Evolutionary conservation across 2,329 filamentous ascomycete species (phyloP).

Genomic region (Penicillium sp.): DNA sequence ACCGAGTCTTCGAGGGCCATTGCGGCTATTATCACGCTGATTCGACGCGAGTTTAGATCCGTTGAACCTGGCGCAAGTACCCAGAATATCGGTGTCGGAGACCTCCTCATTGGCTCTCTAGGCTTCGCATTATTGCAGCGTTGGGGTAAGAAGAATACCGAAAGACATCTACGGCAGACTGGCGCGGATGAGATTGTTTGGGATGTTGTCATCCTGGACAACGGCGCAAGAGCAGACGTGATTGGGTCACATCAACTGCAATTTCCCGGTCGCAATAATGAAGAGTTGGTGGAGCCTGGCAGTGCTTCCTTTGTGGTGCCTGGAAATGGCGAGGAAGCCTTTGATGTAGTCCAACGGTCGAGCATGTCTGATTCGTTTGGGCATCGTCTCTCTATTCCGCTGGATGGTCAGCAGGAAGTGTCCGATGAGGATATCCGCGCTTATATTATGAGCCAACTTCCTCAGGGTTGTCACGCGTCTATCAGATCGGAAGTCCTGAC

Average conservation of each 20-base stretch:
- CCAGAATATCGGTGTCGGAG: conserved; percentile 44
- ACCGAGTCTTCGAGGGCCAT: conserved; percentile 51
- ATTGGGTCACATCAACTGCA: conserved; percentile 43
- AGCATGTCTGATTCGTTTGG: conserved; percentile 25
- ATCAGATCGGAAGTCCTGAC: conserved; percentile 46
- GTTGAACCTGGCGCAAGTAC: conserved; percentile 32
- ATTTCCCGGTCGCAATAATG: conserved; percentile 38
- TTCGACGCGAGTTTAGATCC: conserved; percentile 46
- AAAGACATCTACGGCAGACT: conserved; percentile 41
- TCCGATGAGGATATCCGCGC: conserved; percentile 47
- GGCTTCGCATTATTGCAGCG: conserved; percentile 49
- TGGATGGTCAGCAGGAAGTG: conserved; percentile 40
- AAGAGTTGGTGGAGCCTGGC: conserved; percentile 51
- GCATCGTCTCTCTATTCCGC: conserved; percentile 33
- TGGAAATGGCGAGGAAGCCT: conserved; percentile 37
- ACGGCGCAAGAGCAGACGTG: conserved; percentile 48
- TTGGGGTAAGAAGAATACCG: conserved; percentile 48
- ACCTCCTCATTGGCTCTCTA: conserved; percentile 46
- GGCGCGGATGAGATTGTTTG: conserved; percentile 48
- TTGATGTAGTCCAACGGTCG: conserved; percentile 40
- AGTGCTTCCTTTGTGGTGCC: conserved; percentile 52
- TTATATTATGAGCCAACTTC: conserved; percentile 51
- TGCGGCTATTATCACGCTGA: conserved; percentile 49
- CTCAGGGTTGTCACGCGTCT: conserved; percentile 43
- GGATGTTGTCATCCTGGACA: conserved; percentile 51